Conservation (phyloP, 176 grass and related monocot species). For the Chloris gayana region DNA sequence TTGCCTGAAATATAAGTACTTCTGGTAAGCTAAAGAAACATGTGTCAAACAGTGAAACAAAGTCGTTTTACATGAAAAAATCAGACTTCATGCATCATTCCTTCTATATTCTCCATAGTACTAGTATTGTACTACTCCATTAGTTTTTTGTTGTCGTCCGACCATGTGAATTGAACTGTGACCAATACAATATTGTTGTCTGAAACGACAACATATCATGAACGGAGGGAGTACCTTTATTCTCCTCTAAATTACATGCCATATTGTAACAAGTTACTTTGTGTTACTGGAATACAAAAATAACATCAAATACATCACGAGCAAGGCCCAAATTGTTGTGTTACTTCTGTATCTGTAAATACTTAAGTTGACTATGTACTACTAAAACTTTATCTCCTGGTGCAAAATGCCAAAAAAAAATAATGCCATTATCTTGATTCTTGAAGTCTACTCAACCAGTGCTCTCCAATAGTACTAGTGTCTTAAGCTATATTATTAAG, state of each 20-base stretch:
- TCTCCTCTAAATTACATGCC: background rate
- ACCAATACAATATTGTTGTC: no score
- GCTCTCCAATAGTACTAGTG: background rate
- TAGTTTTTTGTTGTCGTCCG: no score
- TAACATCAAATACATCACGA: slow-evolving; percentile 5
- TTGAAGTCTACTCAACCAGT: background rate
- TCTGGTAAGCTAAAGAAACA: slow-evolving; percentile 17
- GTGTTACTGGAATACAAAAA: background rate
- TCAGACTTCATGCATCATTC: slow-evolving; percentile 11
- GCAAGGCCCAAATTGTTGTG: background rate
- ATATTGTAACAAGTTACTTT: background rate
- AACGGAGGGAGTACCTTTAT: background rate
- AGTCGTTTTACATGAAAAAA: background rate
- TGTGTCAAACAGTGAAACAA: slow-evolving; percentile 12
- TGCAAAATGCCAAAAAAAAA: slow-evolving; percentile 1
- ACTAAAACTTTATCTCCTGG: background rate
- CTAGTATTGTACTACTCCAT: no score
- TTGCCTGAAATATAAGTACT: background rate
- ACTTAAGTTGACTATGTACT: background rate
- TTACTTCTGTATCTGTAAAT: background rate
- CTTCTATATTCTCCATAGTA: background rate
- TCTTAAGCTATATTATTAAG: background rate
- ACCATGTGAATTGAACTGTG: no score
- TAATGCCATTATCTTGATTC: background rate
- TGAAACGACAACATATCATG: no score